Evolutionary conservation across 164 flowering plant species (phyloP), one percentile per base, ranked within the genome.

Genomic region (Dillenia turbinata): DNA sequence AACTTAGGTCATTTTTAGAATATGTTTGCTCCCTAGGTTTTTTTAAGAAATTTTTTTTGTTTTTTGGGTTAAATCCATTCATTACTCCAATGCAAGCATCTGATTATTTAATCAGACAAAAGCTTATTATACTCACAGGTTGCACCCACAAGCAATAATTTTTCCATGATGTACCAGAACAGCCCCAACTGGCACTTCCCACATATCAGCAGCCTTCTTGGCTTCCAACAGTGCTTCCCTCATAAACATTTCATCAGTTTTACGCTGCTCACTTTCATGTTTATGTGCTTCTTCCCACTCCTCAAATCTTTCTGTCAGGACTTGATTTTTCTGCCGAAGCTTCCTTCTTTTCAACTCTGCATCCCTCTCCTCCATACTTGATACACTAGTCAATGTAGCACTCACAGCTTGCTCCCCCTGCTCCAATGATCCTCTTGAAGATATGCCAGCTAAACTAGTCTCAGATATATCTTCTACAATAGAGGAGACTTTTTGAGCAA

Each of bases 151-250:
- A 61, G 98, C 93, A 73, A 91, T 85, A 53, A 94, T 81, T 68
- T 86, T 88, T 47, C 97, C 98, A 71, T 79, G 62, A 40, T 83
- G 90, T 60, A 91, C 98, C 53, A 94, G 79, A 8, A 94, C 95
- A 52, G 95, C 96, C 49, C 97, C 98, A 69, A 94, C 96, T n/a
- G 97, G 98, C 44, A 94, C 98, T 69, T 94, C 97, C 98, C 96
- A 94, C 45, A 71, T 64, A 72, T 91, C 90, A 69, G 92, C 98
- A 73, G 96, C 98, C 71, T 85, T 91, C 69, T 78, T 81, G 52
- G 97, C 96, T 81, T 94, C 97, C 59, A 80, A 33, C 19, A 91
- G 69, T 53, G 98, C 97, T 84, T 91, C 97, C 76, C 82, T 83
- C 97, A 94, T 94, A 62, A 89, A 94, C 75, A 84, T 78, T 74